Base-by-base conservation (phyloP, 1,284 basidiomycete species). In the Moniliophthora roreri region DNA sequence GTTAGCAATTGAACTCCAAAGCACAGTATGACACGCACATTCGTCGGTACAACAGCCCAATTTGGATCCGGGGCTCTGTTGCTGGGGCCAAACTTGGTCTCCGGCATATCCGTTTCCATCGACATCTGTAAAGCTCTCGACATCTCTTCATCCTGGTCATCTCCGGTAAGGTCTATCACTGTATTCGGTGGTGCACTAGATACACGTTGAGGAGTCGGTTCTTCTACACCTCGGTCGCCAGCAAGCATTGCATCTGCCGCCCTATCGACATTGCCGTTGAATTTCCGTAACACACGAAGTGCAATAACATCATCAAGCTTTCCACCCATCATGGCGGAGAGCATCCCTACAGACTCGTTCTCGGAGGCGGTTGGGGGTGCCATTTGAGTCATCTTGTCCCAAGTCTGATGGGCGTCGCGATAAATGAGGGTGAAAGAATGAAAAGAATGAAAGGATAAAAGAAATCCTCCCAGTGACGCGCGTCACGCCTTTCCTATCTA, bases 21-120 rank as follows among this genome's bases (percentile, higher is more conserved):
- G 48, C 40, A 5, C 18, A 32, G 32, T 20, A 39, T 26, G 44
- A 34, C 51, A 62, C 65, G 56, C 67, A 85, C 87, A 66, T 85
- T 82, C 10, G 85, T 81, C 15, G 81, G 78, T 9, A 87, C 85
- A 62, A 89, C 66, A 41, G 83, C 81, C 87, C 86, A 89, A 51
- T 75, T 76, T 1, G 83, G 76, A 63, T 88, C 76, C 2, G 86
- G 75, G 1, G 81, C 75, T 42, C 85, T 74, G 36, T 80, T 70
- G 57, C 78, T 84, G 15, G 83, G 82, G 0, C 80, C 76, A 66
- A 88, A 83, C 20, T 46, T 28, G 16, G 21, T 16, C 28, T 74
- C 58, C 59, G 60, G 63, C 39, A 63, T 54, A 51, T 57, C 23
- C 38, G 72, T 69, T 37, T 73, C 72, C 53, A 84, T 67, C 15